Evolutionary conservation across 2,329 filamentous ascomycete genomes (phyloP).

Genomic region (Elsinoe ampelina): DNA sequence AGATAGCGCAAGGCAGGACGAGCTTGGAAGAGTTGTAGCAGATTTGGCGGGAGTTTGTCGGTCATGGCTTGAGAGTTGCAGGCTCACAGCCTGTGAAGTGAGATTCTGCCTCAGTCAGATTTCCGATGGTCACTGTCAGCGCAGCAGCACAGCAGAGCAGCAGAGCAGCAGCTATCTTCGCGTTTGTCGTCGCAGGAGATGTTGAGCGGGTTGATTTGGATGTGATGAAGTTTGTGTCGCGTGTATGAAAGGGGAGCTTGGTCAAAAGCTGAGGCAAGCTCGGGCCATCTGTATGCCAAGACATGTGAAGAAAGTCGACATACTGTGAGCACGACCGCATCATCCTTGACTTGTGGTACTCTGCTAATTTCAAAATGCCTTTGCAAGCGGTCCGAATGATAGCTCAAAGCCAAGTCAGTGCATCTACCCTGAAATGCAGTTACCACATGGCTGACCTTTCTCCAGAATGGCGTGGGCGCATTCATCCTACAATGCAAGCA

Average conservation of each 20-base stretch:
- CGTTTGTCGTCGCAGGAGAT: neutral
- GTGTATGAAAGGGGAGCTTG: neutral
- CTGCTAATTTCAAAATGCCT: slow-evolving; percentile 32
- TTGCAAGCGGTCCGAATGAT: slow-evolving; percentile 44
- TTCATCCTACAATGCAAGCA: slow-evolving; percentile 97
- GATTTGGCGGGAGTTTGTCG: slow-evolving; percentile 86
- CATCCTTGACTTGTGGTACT: neutral
- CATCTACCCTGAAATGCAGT: neutral
- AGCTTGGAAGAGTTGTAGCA: slow-evolving; percentile 89
- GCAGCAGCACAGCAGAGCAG: neutral
- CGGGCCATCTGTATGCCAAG: neutral
- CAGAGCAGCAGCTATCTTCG: neutral
- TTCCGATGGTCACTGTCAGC: neutral
- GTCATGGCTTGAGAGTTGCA: slow-evolving; percentile 56
- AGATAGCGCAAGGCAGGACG: slow-evolving; percentile 87
- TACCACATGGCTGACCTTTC: slow-evolving; percentile 15
- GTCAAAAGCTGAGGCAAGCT: neutral
- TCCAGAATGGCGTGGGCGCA: slow-evolving; percentile 86
- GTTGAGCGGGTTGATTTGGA: neutral
- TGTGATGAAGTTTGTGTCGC: neutral
- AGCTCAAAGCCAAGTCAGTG: slow-evolving; percentile 46
- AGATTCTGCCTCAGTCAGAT: slow-evolving; percentile 1
- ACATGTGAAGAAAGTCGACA: neutral
- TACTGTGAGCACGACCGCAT: neutral
- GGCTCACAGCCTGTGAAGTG: slow-evolving; percentile 11